A percentile compares a stretch with the other conserved stretches of the same genome.
Conservation (phyloP, 2,329 filamentous ascomycete genomes). For the Beauveria sp. region DNA sequence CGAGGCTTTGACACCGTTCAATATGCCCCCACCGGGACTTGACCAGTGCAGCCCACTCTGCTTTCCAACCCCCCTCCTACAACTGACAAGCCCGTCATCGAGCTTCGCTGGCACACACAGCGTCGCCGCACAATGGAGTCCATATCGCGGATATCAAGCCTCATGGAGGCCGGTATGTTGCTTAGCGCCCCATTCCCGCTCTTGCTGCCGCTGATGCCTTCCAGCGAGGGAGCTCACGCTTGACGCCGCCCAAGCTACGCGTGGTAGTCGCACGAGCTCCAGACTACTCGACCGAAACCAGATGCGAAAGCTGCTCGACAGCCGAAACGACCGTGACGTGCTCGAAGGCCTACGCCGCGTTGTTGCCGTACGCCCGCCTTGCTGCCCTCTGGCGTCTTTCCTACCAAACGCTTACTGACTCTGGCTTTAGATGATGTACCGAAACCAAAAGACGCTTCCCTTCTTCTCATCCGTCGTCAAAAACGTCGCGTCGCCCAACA, state of each 20-base stretch:
- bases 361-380: constrained; percentile 59
- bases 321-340: constrained; percentile 84
- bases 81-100: background rate
- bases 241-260: constrained; percentile 87
- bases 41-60: background rate
- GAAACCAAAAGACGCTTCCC: constrained; percentile 74
- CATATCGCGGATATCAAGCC: constrained; percentile 83
- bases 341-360: constrained; percentile 85
- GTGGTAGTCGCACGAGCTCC: constrained; percentile 53
- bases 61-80: constrained; percentile 3
- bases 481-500: constrained; percentile 87
- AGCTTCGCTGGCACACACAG: constrained; percentile 6
- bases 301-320: constrained; percentile 92
- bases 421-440: constrained; percentile 78
- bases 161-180: constrained; percentile 82
- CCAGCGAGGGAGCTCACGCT: constrained; percentile 92
- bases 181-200: background rate
- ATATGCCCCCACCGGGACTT: background rate
- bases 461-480: constrained; percentile 99
- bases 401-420: background rate
- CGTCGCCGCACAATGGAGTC: constrained; percentile 67
- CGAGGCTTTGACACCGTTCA: background rate
- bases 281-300: constrained; percentile 68
- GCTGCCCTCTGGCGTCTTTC: constrained; percentile 5
- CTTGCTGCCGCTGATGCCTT: constrained; percentile 14